Evolutionary conservation across 2,329 filamentous ascomycete genomes (phyloP).

Genomic region (Drechslerella coelobrocha): DNA sequence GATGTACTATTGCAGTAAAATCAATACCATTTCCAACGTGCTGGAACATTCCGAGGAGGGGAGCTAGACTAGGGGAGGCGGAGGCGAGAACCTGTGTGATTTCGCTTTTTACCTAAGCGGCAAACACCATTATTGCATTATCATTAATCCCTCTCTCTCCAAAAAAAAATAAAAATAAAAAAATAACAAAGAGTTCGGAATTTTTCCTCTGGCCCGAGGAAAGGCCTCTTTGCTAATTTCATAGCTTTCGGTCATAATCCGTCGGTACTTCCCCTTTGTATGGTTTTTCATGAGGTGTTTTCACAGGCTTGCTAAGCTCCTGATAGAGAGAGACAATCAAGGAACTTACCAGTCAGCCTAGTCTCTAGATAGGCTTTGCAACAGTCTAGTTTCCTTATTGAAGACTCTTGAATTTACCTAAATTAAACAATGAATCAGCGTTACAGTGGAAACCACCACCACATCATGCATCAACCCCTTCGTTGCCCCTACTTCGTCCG

Average conservation of each 20-base stretch:
- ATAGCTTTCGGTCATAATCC: too few relatives aligned
- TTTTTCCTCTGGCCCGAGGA: too few relatives aligned
- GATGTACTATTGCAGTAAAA: conserved; percentile 27
- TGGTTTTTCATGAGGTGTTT: too few relatives aligned
- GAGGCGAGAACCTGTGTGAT: conserved; percentile 18
- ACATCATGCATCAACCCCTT: conserved; percentile 42
- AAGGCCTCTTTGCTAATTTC: too few relatives aligned
- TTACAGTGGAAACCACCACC: conserved; percentile 15
- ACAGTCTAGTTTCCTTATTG: too few relatives aligned
- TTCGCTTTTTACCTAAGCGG: not conserved
- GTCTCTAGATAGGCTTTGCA: too few relatives aligned
- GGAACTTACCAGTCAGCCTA: too few relatives aligned
- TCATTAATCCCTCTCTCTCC: not conserved
- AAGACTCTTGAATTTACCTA: not conserved
- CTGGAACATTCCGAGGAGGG: conserved; percentile 44
- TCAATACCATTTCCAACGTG: conserved; percentile 44
- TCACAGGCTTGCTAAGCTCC: too few relatives aligned
- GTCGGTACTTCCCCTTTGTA: too few relatives aligned
- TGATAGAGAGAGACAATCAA: too few relatives aligned
- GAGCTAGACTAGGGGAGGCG: conserved; percentile 28
- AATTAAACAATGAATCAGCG: not conserved
- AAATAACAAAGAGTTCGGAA: too few relatives aligned
- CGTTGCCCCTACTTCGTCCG: not conserved
- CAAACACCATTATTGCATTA: not conserved
- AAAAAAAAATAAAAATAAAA: not conserved